Base-by-base conservation (phyloP, 306 rosid species). In the Carpinus fangiana region DNA sequence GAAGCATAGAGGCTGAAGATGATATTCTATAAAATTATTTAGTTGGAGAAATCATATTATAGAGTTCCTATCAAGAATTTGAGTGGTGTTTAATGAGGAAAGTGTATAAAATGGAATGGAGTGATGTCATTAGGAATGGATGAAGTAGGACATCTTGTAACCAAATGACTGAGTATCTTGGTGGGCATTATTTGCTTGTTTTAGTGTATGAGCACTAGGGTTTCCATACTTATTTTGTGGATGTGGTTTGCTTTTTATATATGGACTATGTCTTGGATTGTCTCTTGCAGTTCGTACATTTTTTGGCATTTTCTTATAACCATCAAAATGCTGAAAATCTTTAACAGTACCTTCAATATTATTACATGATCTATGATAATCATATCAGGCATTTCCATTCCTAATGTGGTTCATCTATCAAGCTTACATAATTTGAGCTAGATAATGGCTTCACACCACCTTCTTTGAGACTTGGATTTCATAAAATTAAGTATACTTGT, bases 401-500 rank as follows among this genome's bases (percentile, higher is more conserved):
- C 16, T 64, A 28, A 28, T 61, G 43, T 28, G 65, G 0, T 28
- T 60, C 13, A 41, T 66, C 72, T 18, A 38, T 38, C 28, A 38
- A 66, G 47, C 9, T 23, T 31, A 62, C 45, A 31, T 62, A 13
- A 62, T 13, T 34, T 38, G 7, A 10, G 43, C 36, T 34, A 17
- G 12, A 66, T 17, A 66, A 66, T 41, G 8, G 14, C 47, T 9
- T 66, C 31, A 20, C 54, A 67, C 55, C 38, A 16, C 47, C 23
- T 81, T 50, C 7, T 41, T 36, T 64, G 7, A 34, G 43, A 76
- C 67, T 52, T 65, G 3, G 16, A 31, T 76, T 69, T 43, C 17
- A 64, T 64, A 45, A 53, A 45, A 48, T 38, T 70, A 59, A 72
- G 48, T 55, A 38, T 72, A 54, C 54, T 53, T 78, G 38, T 41